Evolutionary conservation across 768 basidiomycete genomes (phyloP).

Genomic region (Mycena alexandri): DNA sequence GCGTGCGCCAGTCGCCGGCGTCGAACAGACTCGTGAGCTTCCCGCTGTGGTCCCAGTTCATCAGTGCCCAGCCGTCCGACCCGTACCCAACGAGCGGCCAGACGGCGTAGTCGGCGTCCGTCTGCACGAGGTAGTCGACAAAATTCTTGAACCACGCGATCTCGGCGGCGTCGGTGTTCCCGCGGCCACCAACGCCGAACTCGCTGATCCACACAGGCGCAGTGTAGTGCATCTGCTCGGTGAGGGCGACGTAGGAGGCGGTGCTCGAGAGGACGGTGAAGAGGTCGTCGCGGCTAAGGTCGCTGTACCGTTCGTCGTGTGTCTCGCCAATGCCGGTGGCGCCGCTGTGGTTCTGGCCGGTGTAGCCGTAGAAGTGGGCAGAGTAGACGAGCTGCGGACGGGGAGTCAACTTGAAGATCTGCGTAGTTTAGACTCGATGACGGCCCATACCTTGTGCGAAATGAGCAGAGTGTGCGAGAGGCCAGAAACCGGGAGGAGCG

Average conservation of each 20-base stretch:
- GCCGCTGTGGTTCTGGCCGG: constrained; percentile 33
- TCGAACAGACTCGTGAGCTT: constrained; percentile 26
- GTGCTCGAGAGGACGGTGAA: constrained; percentile 5
- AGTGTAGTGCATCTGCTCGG: constrained; percentile 28
- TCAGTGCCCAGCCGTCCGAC: constrained; percentile 29
- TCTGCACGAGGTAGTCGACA: constrained; percentile 30
- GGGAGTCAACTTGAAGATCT: neutral
- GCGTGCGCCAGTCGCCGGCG: constrained; percentile 31
- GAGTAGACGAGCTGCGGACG: constrained; percentile 29
- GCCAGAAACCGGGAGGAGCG: constrained; percentile 10
- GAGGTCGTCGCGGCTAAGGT: constrained; percentile 28
- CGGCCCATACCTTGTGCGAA: constrained; percentile 24
- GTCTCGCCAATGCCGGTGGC: constrained; percentile 32
- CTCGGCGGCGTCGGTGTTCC: neutral
- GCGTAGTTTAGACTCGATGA: neutral
- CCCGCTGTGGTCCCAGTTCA: constrained; percentile 27
- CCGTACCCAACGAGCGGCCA: constrained; percentile 33
- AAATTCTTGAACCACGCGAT: constrained; percentile 21
- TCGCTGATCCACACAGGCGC: constrained; percentile 35
- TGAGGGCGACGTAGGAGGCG: constrained; percentile 32
- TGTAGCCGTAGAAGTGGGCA: constrained; percentile 34
- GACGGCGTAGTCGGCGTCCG: constrained; percentile 27
- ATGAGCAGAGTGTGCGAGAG: constrained; percentile 27
- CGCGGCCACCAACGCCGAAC: constrained; percentile 30
- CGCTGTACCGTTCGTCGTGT: constrained; percentile 28